These are phyloP conservation scores for Bertia moriformis DNA, from an alignment of 2,329 filamentous ascomycete species.

Conservation along the genomic window DNA sequence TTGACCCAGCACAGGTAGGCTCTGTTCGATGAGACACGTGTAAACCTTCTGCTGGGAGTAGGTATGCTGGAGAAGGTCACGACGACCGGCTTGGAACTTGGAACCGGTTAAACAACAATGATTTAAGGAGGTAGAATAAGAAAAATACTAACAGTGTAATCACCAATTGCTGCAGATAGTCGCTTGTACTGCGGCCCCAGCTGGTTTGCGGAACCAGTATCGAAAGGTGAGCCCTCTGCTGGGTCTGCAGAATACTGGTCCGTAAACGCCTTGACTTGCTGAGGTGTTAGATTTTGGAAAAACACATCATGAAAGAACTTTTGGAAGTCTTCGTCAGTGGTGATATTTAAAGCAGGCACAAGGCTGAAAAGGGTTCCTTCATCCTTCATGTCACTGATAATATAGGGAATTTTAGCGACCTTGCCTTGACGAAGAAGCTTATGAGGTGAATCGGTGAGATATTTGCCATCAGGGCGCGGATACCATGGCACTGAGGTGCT, in stretches of 20 bases:
- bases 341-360: conserved; percentile 20
- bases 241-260: conserved; percentile 32
- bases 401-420: conserved; percentile 26
- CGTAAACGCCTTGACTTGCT: conserved; percentile 24
- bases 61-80: no score
- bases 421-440: conserved; percentile 23
- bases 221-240: no score
- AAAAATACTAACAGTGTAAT: no score
- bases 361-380: conserved; percentile 28
- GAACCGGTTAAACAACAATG: no score
- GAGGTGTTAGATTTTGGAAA: conserved; percentile 23
- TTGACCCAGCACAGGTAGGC: conserved; percentile 6
- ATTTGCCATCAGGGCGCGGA: no score
- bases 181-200: not conserved
- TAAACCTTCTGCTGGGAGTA: not conserved
- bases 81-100: not conserved
- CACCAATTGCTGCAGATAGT: not conserved
- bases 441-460: conserved; percentile 27
- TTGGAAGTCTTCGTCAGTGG: no score
- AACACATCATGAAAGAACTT: conserved; percentile 21
- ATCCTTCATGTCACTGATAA: conserved; percentile 32
- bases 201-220: no score
- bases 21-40: conserved; percentile 4
- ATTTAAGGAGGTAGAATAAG: no score
- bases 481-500: no score